phyloP scores from a whole-genome alignment of 306 rosid species.

The Boehmeria nivea region DNA sequence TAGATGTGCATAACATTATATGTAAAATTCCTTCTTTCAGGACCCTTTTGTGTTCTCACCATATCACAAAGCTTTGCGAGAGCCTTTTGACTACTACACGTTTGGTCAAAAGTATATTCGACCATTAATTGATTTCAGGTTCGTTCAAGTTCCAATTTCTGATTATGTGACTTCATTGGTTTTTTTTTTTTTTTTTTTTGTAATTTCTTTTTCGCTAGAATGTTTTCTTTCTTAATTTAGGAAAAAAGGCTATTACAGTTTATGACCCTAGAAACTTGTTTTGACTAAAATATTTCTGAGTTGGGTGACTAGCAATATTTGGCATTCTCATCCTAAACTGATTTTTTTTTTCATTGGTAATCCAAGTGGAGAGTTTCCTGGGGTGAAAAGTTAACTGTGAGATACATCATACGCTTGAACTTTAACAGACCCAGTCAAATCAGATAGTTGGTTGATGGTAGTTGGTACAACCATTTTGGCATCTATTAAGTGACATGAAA shows the following conservation, averaged over 20 bases:
- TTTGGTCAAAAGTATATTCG: conserved; percentile 94
- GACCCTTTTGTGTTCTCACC: conserved; percentile 87
- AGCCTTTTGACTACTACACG: conserved; percentile 90
- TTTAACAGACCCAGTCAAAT: too few species aligned
- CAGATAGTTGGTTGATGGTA: too few species aligned
- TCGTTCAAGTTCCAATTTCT: conserved; percentile 34
- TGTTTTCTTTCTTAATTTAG: background rate
- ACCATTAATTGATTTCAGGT: conserved; percentile 87
- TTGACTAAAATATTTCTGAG: too few species aligned
- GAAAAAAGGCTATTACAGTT: too few species aligned
- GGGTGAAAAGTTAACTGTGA: too few species aligned
- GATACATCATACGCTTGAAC: too few species aligned
- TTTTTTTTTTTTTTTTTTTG: background rate
- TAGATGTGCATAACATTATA: conserved; percentile 11
- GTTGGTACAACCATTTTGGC: background rate
- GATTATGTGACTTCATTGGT: background rate
- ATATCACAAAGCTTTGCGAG: conserved; percentile 82
- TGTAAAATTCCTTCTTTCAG: conserved; percentile 42
- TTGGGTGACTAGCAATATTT: too few species aligned
- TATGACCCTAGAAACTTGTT: too few species aligned
- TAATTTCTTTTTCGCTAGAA: background rate
- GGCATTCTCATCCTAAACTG: too few species aligned
- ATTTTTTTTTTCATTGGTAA: too few species aligned
- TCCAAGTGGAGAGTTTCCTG: too few species aligned
- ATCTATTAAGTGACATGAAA: background rate